phyloP scores from a whole-genome alignment of 805 yeast genomes.

The Lachancea dasiensis region DNA sequence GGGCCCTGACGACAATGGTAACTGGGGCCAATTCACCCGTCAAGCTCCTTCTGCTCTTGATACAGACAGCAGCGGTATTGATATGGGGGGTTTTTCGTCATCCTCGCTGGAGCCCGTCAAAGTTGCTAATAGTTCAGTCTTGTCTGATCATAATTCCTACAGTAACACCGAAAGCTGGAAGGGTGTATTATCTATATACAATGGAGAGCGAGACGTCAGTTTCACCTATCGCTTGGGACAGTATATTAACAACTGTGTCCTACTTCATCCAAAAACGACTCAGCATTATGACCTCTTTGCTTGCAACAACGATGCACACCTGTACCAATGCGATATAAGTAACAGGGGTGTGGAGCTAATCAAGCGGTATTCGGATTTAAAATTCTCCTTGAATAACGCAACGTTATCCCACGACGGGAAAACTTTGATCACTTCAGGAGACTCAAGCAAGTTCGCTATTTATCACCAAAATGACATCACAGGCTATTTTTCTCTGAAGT shows the following conservation, averaged over 20 bases:
- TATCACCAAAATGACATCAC: constrained; percentile 34
- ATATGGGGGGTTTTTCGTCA: constrained; percentile 1
- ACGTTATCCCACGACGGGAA: constrained; percentile 58
- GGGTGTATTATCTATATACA: constrained; percentile 44
- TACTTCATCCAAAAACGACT: constrained; percentile 41
- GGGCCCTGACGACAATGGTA: constrained; percentile 34
- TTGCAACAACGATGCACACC: constrained; percentile 76
- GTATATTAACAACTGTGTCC: constrained; percentile 76
- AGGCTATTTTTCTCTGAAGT: constrained; percentile 24
- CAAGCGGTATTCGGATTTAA: constrained; percentile 42
- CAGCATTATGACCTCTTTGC: constrained; percentile 51
- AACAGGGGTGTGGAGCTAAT: constrained; percentile 41
- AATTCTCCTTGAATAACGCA: constrained; percentile 71
- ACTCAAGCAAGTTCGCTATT: constrained; percentile 58
- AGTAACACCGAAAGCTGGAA: constrained; percentile 37
- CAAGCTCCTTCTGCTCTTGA: constrained; percentile 1
- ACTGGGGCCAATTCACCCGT: constrained; percentile 7
- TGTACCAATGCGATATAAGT: constrained; percentile 58
- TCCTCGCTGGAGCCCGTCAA: constrained; percentile 21
- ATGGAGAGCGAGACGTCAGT: constrained; percentile 42
- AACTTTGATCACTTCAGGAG: constrained; percentile 68
- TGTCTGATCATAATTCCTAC: constrained; percentile 27
- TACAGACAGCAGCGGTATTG: constrained; percentile 1
- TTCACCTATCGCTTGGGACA: constrained; percentile 63
- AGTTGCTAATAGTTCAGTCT: constrained; percentile 25